Evolutionary conservation across 1,139 yeast species (phyloP).

Genomic region (Blastobotrys persicus): DNA sequence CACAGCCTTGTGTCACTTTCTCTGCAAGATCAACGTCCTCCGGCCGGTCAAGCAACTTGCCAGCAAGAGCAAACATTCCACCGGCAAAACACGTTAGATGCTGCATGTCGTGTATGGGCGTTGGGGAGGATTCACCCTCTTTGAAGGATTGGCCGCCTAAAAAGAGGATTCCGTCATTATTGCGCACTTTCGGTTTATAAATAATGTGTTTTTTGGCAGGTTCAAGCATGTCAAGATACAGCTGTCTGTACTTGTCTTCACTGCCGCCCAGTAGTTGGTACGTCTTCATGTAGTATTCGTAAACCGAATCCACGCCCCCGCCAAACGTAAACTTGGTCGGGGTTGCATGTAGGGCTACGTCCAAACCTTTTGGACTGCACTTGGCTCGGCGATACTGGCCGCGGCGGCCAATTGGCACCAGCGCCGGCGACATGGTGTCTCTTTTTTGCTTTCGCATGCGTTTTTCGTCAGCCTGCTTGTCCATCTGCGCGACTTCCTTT

Average conservation of each 20-base stretch:
- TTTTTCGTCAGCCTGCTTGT: not conserved
- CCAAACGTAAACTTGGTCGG: slow-evolving; percentile 44
- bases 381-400: slow-evolving; percentile 13
- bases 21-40: slow-evolving; percentile 58
- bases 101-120: slow-evolving; percentile 41
- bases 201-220: slow-evolving; percentile 44
- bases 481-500: slow-evolving; percentile 4
- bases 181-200: slow-evolving; percentile 43
- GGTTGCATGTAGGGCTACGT: slow-evolving; percentile 12
- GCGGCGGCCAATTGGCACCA: slow-evolving; percentile 13
- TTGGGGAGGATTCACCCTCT: not conserved
- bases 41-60: slow-evolving; percentile 50
- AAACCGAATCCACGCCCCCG: slow-evolving; percentile 65
- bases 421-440: slow-evolving; percentile 4
- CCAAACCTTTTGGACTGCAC: slow-evolving; percentile 15
- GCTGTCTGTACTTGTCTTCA: slow-evolving; percentile 33
- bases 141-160: slow-evolving; percentile 43
- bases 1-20: slow-evolving; percentile 66
- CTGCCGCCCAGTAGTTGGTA: slow-evolving; percentile 52
- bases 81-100: slow-evolving; percentile 70
- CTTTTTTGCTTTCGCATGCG: not conserved
- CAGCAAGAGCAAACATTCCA: slow-evolving; percentile 60
- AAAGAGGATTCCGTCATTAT: slow-evolving; percentile 46
- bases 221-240: slow-evolving; percentile 41
- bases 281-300: slow-evolving; percentile 65